Base-by-base conservation (phyloP, 257 asterid species). In the Jacaranda mimosifolia region DNA sequence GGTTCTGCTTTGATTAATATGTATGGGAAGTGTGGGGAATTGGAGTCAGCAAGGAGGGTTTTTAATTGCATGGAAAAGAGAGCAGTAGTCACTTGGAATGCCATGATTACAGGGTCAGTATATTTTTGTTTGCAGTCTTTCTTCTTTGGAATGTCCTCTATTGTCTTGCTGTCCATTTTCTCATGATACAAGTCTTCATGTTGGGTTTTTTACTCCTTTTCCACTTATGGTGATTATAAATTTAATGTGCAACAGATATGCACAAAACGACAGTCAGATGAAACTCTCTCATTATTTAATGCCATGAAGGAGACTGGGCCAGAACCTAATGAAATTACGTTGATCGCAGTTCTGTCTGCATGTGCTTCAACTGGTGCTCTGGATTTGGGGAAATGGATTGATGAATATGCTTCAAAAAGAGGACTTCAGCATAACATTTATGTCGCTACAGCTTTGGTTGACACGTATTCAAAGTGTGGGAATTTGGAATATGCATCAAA, bases 381-480 rank as follows among this genome's bases (percentile, higher is more conserved):
- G 70, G 91, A 92, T 73, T 48, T 87, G 70, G 99, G 98, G 55
- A 84, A 83, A 65, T 72, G 85, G 84, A 75, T 95, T 15, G 89
- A 89, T n/a, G 90, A 90, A 75, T 90, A 87, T 74, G 98, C 97
- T 32, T 75, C 84, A 53, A 81, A 71, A 65, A 82, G 75, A 70
- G 95, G 89, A 15, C 52, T 91, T 57, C 85, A 77, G 68, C 52
- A 80, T 75, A 90, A 90, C 74, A 76, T 92, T 15, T 95, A 90
- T 69, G 92, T 95, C 12, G 86, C 89, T 4, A 90, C 98, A 14
- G 94, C 99, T 62, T 80, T 95, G 74, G 88, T 95, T 57, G 99
- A 92, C 79, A 95, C 92, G 98, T 91, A 92, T 65, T 85, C 99
- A 0, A 95, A 95, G 81, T 95, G 97, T 43, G 99, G 98, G n/a